Conservation (phyloP, 352 stramenopile genomes). For the Saprolegnia parasitica region DNA sequence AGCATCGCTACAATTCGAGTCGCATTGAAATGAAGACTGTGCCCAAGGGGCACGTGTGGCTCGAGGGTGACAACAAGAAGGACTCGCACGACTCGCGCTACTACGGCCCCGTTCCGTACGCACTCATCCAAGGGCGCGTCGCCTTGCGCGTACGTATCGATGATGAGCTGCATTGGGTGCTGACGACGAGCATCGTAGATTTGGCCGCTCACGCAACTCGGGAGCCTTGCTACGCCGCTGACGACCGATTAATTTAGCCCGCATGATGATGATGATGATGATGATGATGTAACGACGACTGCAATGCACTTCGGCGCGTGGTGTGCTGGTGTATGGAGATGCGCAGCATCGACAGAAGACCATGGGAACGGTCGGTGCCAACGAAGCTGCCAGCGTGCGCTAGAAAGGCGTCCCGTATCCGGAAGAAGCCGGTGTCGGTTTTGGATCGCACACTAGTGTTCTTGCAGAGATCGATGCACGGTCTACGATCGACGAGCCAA, state of each 20-base stretch:
- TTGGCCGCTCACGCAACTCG: constrained; percentile 71
- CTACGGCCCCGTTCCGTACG: constrained; percentile 92
- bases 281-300: too few species aligned
- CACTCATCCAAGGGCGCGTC: constrained; percentile 87
- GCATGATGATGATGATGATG: constrained; percentile 29
- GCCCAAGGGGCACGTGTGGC: constrained; percentile 92
- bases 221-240: constrained; percentile 48
- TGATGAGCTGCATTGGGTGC: background rate
- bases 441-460: background rate
- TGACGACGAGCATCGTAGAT: constrained; percentile 41
- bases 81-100: constrained; percentile 94
- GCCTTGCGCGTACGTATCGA: constrained; percentile 75
- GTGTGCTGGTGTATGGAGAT: too few species aligned
- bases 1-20: constrained; percentile 28
- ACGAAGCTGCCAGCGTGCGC: constrained; percentile 3
- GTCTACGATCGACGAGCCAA: background rate
- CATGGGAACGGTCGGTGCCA: too few species aligned
- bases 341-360: too few species aligned
- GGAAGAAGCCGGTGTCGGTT: background rate
- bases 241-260: constrained; percentile 45
- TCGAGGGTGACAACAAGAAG: constrained; percentile 96
- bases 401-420: constrained; percentile 26
- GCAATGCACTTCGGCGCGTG: too few species aligned
- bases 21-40: constrained; percentile 34
- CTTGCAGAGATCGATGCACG: background rate